Conservation (phyloP, 2,329 filamentous ascomycete genomes). For the Fusarium metavorans region DNA sequence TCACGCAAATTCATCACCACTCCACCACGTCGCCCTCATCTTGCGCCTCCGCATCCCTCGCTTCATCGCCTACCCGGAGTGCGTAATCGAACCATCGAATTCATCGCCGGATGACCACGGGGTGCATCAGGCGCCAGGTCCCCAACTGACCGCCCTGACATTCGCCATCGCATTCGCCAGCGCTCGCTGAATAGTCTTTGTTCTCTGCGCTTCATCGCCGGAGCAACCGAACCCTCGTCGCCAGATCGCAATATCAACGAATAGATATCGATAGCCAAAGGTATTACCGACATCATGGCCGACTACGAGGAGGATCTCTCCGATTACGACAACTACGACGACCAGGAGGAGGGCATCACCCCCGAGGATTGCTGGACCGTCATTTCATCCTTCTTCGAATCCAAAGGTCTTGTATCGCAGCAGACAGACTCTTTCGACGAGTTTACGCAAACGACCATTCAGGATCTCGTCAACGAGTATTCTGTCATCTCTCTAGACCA, state of each 20-base stretch:
- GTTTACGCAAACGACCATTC: constrained; percentile 93
- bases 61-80: constrained; percentile 28
- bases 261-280: not conserved
- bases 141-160: constrained; percentile 47
- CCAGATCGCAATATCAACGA: constrained; percentile 2
- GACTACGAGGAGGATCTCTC: constrained; percentile 66
- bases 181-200: constrained; percentile 33
- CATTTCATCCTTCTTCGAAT: constrained; percentile 96
- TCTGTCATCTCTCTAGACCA: constrained; percentile 93
- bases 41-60: constrained; percentile 33
- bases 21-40: constrained; percentile 28
- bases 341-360: constrained; percentile 80
- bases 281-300: constrained; percentile 57
- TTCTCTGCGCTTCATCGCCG: constrained; percentile 17
- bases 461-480: constrained; percentile 94
- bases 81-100: constrained; percentile 36
- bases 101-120: constrained; percentile 48
- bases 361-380: constrained; percentile 99
- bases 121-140: constrained; percentile 50
- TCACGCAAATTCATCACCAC: constrained; percentile 46
- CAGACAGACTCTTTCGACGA: constrained; percentile 99
- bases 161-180: constrained; percentile 38
- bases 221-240: constrained; percentile 10
- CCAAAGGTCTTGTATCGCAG: constrained; percentile 95
- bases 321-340: constrained; percentile 78